Percentiles rank a stretch among this genome's conserved stretches.
phyloP scores from a whole-genome alignment of 2,329 filamentous ascomycete genomes.

The Colletotrichum sp. region DNA sequence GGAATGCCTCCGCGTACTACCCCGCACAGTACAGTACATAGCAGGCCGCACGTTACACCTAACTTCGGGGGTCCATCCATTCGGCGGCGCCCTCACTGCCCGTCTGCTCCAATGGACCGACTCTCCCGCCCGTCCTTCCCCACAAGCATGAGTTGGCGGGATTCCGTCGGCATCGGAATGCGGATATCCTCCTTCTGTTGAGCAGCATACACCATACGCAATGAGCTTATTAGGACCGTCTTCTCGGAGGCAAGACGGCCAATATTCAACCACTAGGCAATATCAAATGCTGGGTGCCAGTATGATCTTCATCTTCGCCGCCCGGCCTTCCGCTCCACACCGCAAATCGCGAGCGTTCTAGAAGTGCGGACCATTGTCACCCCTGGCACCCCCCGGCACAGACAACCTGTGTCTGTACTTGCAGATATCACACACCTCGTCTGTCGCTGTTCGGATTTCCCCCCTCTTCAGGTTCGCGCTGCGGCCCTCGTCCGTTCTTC shows the following conservation, averaged over 20 bases:
- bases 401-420: background rate
- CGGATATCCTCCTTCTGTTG: background rate
- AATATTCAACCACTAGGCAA: background rate
- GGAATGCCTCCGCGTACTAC: background rate
- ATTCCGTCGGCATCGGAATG: constrained; percentile 2
- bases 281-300: background rate
- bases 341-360: constrained; percentile 9
- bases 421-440: background rate
- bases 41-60: background rate
- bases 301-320: background rate
- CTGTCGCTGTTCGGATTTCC: background rate
- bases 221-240: background rate
- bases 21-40: background rate
- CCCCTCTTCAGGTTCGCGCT: constrained; percentile 1
- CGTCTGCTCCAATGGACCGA: background rate
- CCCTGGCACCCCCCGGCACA: background rate
- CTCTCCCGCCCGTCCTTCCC: background rate
- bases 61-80: background rate
- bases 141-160: background rate
- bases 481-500: background rate
- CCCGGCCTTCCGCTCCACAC: background rate
- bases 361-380: constrained; percentile 3
- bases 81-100: background rate
- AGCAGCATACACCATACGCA: background rate
- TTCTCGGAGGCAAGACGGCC: background rate